phyloP scores from a whole-genome alignment of 768 basidiomycete species.

The Trametes punicea region DNA sequence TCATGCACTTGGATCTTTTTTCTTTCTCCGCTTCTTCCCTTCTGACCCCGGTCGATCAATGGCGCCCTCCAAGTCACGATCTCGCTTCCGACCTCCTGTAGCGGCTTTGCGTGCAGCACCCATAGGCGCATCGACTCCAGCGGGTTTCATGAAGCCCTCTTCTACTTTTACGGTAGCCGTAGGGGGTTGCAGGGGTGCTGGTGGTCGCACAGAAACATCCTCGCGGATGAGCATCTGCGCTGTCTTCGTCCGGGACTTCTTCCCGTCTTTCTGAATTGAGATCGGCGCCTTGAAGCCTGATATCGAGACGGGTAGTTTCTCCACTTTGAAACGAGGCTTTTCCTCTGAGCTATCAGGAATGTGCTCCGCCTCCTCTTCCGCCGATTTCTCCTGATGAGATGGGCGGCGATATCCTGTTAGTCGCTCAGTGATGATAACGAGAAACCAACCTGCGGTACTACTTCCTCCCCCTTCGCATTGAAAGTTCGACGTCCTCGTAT shows the following conservation, averaged over 20 bases:
- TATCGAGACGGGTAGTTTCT: constrained; percentile 21
- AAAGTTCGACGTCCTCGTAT: constrained; percentile 53
- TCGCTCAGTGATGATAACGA: not conserved
- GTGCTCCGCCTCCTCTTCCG: not conserved
- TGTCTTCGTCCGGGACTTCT: constrained; percentile 20
- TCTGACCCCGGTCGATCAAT: constrained; percentile 5
- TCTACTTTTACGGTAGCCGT: not conserved
- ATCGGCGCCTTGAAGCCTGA: constrained; percentile 27
- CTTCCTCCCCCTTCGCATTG: constrained; percentile 47
- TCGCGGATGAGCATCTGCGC: constrained; percentile 28
- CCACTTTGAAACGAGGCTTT: not conserved
- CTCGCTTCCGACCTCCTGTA: constrained; percentile 12
- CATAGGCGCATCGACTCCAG: constrained; percentile 49
- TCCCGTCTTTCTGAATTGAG: constrained; percentile 14
- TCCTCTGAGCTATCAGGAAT: constrained; percentile 2
- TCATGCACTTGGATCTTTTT: constrained; percentile 9
- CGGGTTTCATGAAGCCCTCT: constrained; percentile 49
- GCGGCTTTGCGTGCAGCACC: not conserved
- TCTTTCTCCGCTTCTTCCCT: constrained; percentile 23
- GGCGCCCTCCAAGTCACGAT: constrained; percentile 3
- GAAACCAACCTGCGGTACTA: constrained; percentile 29
- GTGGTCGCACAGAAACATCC: constrained; percentile 11
- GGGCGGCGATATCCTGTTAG: not conserved
- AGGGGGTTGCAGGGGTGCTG: constrained; percentile 2
- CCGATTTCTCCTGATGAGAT: not conserved